A percentile compares a stretch with the other conserved stretches of the same genome.
Evolutionary conservation across 495 filamentous ascomycete genomes (phyloP).

Genomic region (Penicillium malachiteum): DNA sequence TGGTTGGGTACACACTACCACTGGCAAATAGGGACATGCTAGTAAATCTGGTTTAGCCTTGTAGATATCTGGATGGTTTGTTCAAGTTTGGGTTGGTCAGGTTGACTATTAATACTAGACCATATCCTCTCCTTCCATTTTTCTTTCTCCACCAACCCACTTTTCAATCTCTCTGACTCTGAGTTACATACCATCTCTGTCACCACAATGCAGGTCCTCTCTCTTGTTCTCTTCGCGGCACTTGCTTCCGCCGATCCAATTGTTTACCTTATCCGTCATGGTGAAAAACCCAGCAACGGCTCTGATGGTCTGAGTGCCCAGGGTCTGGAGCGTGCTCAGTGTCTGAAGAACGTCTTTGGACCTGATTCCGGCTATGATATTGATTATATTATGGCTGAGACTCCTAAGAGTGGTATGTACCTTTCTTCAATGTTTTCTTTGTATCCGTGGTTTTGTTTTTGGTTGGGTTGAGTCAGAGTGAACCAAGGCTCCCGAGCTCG

Average conservation of each 20-base stretch:
- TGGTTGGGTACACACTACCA: no score
- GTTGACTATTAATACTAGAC: no score
- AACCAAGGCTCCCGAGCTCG: no score
- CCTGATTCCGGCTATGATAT: constrained; percentile 47
- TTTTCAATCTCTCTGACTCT: not conserved
- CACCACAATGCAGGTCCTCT: constrained; percentile 13
- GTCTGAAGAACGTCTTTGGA: constrained; percentile 49
- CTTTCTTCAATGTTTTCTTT: not conserved
- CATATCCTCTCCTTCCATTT: no score
- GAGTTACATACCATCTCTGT: not conserved
- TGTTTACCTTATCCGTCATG: constrained; percentile 59
- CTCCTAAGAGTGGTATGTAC: constrained; percentile 42
- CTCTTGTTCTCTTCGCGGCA: constrained; percentile 20
- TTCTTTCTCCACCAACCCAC: no score
- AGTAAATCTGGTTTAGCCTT: no score
- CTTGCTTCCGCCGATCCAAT: constrained; percentile 29
- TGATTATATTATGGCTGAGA: constrained; percentile 52
- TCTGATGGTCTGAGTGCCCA: constrained; percentile 42
- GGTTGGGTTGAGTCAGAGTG: not conserved
- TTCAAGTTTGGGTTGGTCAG: no score
- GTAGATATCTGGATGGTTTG: no score
- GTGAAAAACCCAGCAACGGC: constrained; percentile 53
- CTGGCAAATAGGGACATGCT: no score
- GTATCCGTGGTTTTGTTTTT: no score
- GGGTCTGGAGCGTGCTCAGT: constrained; percentile 51